Base-by-base conservation (phyloP, 495 filamentous ascomycete genomes). In the Tuber brumale region DNA sequence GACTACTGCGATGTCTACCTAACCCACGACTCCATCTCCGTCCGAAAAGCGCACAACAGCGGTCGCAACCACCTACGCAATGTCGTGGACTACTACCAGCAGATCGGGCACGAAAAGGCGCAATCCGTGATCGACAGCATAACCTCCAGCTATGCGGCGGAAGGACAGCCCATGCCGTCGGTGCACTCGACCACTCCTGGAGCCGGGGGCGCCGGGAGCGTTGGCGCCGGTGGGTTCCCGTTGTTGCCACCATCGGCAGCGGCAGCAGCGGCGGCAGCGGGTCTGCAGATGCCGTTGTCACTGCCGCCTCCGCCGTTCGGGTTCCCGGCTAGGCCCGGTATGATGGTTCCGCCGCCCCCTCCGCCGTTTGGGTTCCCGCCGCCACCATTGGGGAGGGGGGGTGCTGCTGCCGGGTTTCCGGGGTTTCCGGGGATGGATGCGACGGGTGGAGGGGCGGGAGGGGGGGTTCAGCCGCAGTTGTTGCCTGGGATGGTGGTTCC, bases 1-100 rank as follows among this genome's bases (percentile, higher is more conserved):
- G 95, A 99, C 85, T 99, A 98, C 87, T 99, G 95, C 89, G 95
- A 99, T 91, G 96, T 99, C 85, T 99, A 99, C 88, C 92, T 99
- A 80, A 99, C 96, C 75, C 95, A 99, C 88, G 96, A 99, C 90
- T 97, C 93, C 21, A 99, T 98, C 94, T 97, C 93, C 86, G 95
- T 99, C 83, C 93, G 95, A 82, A 97, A 97, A 86, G 95, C 95
- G 23, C 95, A 99, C 85, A 99, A 99, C 87, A 92, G 89, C 81
- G 95, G 95, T 76, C 89, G 95, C 70, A 99, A 99, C 85, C 95
- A 99, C 83, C 87, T 98, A 71, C 92, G 96, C 77, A 99, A 99
- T 84, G 95, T 99, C 19, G 89, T 97, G 80, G 94, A 97, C 78
- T 99, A 99, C 86, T 99, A 99, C 85, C 94, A 97, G 86, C 93